Conservation (phyloP, 2,329 filamentous ascomycete genomes). For the Cladosporium halotolerans region DNA sequence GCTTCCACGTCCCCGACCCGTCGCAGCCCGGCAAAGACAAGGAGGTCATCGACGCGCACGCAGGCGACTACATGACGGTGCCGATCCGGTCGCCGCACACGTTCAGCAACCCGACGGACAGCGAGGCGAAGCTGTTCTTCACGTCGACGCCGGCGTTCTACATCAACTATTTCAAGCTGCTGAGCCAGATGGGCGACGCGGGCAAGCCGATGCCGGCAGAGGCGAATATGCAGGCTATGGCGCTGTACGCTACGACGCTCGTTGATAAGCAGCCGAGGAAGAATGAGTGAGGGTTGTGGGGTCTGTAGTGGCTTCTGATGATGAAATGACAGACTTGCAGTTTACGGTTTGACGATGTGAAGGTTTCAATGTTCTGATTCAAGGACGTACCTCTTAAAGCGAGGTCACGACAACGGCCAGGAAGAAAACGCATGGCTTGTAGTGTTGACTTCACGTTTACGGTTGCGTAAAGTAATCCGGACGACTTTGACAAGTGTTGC, state of each 20-base stretch:
- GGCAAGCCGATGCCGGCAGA: conserved; percentile 44
- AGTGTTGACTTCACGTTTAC: no score
- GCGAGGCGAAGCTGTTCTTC: conserved; percentile 51
- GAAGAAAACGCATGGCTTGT: no score
- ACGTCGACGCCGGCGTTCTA: conserved; percentile 53
- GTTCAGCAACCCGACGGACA: conserved; percentile 50
- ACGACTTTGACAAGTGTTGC: no score
- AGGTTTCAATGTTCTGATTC: no score
- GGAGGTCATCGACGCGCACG: conserved; percentile 41
- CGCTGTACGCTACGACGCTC: conserved; percentile 45
- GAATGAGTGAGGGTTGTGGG: conserved; percentile 11
- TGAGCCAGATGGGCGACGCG: conserved; percentile 40
- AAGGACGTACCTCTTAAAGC: no score
- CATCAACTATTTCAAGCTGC: conserved; percentile 52
- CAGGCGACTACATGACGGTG: conserved; percentile 51
- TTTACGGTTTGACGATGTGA: no score
- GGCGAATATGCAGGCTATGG: conserved; percentile 45
- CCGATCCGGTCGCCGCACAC: conserved; percentile 51
- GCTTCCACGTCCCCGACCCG: conserved; percentile 43
- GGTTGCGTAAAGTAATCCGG: no score
- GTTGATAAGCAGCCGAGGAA: conserved; percentile 35
- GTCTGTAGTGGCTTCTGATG: neutral
- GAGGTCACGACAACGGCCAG: no score
- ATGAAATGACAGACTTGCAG: no score
- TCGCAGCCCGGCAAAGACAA: conserved; percentile 27